Conservation (phyloP, 257 asterid genomes). For the Leptodermis oblonga region DNA sequence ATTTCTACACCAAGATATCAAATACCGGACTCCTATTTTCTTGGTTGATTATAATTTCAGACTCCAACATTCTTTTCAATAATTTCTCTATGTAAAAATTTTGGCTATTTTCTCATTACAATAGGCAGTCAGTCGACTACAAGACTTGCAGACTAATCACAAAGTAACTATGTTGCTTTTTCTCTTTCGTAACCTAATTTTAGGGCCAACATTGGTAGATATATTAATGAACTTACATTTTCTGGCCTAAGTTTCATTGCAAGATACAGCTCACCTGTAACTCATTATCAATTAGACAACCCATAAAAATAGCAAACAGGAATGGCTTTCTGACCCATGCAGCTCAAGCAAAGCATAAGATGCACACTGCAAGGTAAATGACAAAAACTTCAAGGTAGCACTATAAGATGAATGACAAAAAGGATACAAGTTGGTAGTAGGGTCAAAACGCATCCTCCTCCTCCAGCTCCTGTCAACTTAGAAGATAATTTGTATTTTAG, state of each 20-base stretch:
- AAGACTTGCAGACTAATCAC: background rate
- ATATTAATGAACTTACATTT: background rate
- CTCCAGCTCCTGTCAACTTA: conserved; percentile 98
- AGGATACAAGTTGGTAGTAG: conserved; percentile 90
- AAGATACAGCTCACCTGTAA: background rate
- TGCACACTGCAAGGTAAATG: background rate
- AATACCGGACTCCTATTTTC: background rate
- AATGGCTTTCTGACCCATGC: background rate
- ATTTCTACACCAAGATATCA: background rate
- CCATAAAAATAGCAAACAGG: too few relatives aligned
- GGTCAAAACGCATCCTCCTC: conserved; percentile 97
- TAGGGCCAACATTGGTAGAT: background rate
- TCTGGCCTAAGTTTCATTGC: background rate
- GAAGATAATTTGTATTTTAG: conserved; percentile 72
- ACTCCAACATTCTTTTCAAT: background rate
- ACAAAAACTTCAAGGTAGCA: background rate
- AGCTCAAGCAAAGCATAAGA: background rate
- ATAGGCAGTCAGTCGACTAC: background rate
- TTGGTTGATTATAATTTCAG: background rate
- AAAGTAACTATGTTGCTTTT: background rate
- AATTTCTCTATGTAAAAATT: background rate
- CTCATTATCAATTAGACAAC: background rate
- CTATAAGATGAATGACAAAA: conserved; percentile 13
- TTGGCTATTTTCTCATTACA: background rate
- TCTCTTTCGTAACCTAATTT: background rate